A percentile compares a stretch with the other conserved stretches of the same genome.
phyloP scores from a whole-genome alignment of 768 basidiomycete species.

The Xerocomellus dryophilus region DNA sequence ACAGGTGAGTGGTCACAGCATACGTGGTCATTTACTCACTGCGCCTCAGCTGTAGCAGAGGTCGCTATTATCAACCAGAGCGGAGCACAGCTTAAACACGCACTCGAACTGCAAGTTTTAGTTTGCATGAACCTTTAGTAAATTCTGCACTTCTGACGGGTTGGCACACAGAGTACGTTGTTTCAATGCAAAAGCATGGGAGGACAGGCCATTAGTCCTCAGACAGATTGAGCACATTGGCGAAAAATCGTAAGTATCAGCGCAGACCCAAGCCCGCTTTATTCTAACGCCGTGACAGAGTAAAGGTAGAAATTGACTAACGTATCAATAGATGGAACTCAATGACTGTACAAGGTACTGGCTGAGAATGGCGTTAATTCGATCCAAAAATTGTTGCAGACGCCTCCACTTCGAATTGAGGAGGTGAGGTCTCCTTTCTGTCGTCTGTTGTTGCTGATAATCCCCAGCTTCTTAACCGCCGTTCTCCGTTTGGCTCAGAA shows the following conservation, averaged over 20 bases:
- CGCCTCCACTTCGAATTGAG: conserved; percentile 62
- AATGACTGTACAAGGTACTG: conserved; percentile 55
- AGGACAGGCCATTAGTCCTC: conserved; percentile 79
- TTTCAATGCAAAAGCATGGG: conserved; percentile 86
- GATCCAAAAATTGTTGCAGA: conserved; percentile 52
- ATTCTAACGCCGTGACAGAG: conserved; percentile 15
- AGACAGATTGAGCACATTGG: conserved; percentile 89
- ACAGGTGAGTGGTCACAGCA: conserved; percentile 47
- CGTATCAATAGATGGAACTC: neutral
- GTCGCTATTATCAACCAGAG: conserved; percentile 63
- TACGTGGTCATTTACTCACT: conserved; percentile 1
- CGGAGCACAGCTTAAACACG: conserved; percentile 67
- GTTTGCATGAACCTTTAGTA: neutral
- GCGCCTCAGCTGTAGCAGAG: conserved; percentile 66
- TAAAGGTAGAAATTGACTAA: conserved; percentile 19
- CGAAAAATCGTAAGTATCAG: conserved; percentile 73
- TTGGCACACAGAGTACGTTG: conserved; percentile 59
- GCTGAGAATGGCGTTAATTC: conserved; percentile 70
- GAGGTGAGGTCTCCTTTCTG: conserved; percentile 37
- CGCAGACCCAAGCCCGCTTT: neutral
- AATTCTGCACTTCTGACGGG: neutral
- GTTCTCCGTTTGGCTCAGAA: conserved; percentile 70
- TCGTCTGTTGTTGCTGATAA: conserved; percentile 3
- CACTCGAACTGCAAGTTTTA: conserved; percentile 69
- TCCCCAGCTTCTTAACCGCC: conserved; percentile 66